phyloP scores from a whole-genome alignment of 192 early-diverging fungal species.

The Linnemannia elongata region DNA sequence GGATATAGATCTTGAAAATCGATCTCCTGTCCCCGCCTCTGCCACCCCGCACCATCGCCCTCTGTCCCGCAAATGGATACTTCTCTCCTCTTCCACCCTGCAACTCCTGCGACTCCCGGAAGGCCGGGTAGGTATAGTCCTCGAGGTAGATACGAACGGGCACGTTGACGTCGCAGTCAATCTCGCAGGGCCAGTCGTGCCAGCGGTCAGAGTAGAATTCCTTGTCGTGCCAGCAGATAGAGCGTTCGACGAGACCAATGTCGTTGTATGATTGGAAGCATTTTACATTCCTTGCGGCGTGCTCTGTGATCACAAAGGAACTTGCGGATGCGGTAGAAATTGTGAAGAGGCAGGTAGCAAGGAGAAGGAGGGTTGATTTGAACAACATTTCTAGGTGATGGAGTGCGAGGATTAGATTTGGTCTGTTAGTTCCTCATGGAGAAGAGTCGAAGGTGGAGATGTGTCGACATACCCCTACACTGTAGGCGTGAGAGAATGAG shows the following conservation, averaged over 20 bases:
- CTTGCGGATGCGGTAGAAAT: neutral
- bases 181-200: constrained; percentile 29
- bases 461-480: too few species aligned
- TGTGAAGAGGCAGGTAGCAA: neutral
- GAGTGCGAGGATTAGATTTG: too few species aligned
- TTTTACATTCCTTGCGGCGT: constrained; percentile 15
- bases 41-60: neutral
- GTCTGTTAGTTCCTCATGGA: too few species aligned
- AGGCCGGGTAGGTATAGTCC: constrained; percentile 9
- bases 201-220: constrained; percentile 29
- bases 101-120: neutral
- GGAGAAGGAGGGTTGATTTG: neutral
- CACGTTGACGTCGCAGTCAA: constrained; percentile 17
- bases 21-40: neutral
- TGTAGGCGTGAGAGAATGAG: too few species aligned
- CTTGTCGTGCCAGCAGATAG: constrained; percentile 24
- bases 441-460: too few species aligned
- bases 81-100: neutral
- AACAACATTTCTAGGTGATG: neutral
- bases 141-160: constrained; percentile 19
- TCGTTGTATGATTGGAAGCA: constrained; percentile 31
- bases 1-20: constrained; percentile 29
- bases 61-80: neutral
- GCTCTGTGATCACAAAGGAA: constrained; percentile 24
- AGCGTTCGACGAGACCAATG: constrained; percentile 12